phyloP scores from a whole-genome alignment of 331 rosid species.

The Malus hybrid region DNA sequence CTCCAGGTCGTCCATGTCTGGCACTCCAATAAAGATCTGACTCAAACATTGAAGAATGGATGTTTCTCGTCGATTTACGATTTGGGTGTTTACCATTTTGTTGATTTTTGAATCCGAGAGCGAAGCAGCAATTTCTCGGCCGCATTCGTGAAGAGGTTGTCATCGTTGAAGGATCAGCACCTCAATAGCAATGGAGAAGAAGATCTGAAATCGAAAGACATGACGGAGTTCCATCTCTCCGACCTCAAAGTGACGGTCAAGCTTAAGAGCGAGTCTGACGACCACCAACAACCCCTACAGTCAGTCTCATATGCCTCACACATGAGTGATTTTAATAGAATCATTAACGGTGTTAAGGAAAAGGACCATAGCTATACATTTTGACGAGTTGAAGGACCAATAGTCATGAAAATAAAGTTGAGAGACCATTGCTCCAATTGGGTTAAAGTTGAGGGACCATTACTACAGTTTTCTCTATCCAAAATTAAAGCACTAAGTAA shows the following conservation, averaged over 20 bases:
- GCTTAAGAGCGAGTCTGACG: slow-evolving; percentile 17
- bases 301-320: no score
- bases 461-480: no score
- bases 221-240: slow-evolving; percentile 56
- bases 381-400: no score
- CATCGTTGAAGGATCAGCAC: slow-evolving; percentile 37
- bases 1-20: slow-evolving; percentile 11
- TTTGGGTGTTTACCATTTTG: slow-evolving; percentile 44
- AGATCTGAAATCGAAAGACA: slow-evolving; percentile 5
- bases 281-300: not conserved
- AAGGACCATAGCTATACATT: no score
- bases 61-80: slow-evolving; percentile 30
- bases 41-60: slow-evolving; percentile 54
- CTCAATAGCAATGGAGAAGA: not conserved
- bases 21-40: slow-evolving; percentile 29
- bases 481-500: not conserved
- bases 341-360: no score
- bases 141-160: slow-evolving; percentile 43
- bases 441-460: no score
- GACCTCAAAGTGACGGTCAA: slow-evolving; percentile 59
- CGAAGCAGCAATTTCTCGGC: slow-evolving; percentile 49
- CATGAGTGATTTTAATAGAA: no score
- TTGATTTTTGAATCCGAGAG: slow-evolving; percentile 45
- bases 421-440: no score
- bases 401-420: no score